Percentiles rank a stretch among this genome's conserved stretches.
Evolutionary conservation across 2,329 filamentous ascomycete genomes (phyloP).

Genomic region (Curvularia verruculosa): DNA sequence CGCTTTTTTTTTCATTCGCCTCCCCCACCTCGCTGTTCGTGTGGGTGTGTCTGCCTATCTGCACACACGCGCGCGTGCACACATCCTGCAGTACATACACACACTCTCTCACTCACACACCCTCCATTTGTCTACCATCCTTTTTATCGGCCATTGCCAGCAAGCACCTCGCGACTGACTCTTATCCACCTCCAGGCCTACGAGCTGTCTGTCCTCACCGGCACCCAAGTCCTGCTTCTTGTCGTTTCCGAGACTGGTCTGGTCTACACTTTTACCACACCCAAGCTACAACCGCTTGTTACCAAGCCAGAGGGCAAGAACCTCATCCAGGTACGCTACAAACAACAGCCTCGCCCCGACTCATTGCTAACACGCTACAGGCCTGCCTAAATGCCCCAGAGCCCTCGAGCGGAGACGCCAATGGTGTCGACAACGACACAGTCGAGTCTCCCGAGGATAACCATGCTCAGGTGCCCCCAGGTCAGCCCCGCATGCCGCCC

Average conservation of each 20-base stretch:
- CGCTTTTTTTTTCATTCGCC: not conserved
- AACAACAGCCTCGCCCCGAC: not conserved
- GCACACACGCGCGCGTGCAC: too few species aligned
- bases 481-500: constrained; percentile 70
- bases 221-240: constrained; percentile 93
- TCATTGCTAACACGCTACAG: constrained; percentile 59
- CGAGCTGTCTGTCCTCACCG: constrained; percentile 94
- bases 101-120: not conserved
- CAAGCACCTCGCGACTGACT: constrained; percentile 9
- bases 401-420: constrained; percentile 77
- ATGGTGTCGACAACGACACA: constrained; percentile 58
- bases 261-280: constrained; percentile 97
- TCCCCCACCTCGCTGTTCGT: too few species aligned
- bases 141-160: constrained; percentile 7
- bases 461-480: constrained; percentile 75
- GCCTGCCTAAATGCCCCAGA: constrained; percentile 97
- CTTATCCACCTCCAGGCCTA: constrained; percentile 71
- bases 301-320: constrained; percentile 99
- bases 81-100: not conserved
- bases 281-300: constrained; percentile 95
- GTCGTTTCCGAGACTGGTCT: constrained; percentile 97
- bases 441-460: constrained; percentile 94
- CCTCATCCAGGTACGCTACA: constrained; percentile 82
- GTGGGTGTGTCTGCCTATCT: constrained; percentile 6
- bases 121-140: not conserved